A percentile compares a stretch with the other conserved stretches of the same genome.
Conservation (phyloP, 768 basidiomycete species). For the Lentinula boryana region DNA sequence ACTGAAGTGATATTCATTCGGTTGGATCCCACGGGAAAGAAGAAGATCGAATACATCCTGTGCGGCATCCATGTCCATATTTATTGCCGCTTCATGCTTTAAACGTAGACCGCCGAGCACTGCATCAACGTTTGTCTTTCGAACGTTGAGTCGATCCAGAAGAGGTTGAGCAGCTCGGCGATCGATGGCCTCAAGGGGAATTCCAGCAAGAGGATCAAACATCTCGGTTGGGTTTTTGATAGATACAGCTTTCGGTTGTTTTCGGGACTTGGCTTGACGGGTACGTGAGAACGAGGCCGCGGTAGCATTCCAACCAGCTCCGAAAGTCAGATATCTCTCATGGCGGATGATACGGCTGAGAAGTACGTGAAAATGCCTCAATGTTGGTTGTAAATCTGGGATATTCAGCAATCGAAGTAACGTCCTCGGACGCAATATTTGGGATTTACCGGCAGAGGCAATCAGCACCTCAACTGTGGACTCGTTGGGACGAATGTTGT, state of each 20-base stretch:
- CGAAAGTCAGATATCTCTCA: conserved; percentile 40
- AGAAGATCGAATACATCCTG: conserved; percentile 51
- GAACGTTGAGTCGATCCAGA: conserved; percentile 31
- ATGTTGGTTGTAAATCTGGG: conserved; percentile 35
- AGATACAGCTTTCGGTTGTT: conserved; percentile 7
- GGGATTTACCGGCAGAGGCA: conserved; percentile 38
- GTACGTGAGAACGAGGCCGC: conserved; percentile 32
- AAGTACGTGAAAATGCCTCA: conserved; percentile 52
- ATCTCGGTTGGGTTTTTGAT: conserved; percentile 18
- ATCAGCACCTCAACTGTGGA: conserved; percentile 53
- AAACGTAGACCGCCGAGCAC: conserved; percentile 59
- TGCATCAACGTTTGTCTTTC: conserved; percentile 36
- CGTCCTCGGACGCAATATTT: conserved; percentile 36
- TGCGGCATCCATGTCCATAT: conserved; percentile 45
- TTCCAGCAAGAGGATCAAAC: conserved; percentile 48
- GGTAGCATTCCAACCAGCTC: conserved; percentile 40
- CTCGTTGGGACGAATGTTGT: conserved; percentile 44
- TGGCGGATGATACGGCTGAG: conserved; percentile 45
- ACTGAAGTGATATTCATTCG: conserved; percentile 66
- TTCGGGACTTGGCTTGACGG: conserved; percentile 14
- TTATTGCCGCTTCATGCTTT: conserved; percentile 50
- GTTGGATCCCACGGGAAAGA: conserved; percentile 62
- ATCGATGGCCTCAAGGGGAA: conserved; percentile 23
- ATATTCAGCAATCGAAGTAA: conserved; percentile 44
- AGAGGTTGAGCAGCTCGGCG: conserved; percentile 13